Evolutionary conservation across 2,329 filamentous ascomycete species (phyloP).

Genomic region (Xylariaceae sp.): DNA sequence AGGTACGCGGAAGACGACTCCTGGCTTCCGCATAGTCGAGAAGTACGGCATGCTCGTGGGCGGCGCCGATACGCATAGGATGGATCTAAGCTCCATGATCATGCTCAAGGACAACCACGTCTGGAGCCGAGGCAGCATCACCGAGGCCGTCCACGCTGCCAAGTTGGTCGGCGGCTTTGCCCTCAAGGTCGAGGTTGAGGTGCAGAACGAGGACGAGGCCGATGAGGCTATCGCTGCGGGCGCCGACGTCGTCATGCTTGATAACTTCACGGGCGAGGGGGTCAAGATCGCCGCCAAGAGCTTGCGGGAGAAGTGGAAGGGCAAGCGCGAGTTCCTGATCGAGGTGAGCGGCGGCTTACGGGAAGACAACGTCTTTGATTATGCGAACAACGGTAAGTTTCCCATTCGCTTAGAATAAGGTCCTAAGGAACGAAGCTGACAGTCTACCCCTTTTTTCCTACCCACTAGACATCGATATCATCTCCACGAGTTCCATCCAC

Average conservation of each 20-base stretch:
- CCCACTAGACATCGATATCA: slow-evolving; percentile 94
- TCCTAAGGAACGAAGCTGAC: not conserved
- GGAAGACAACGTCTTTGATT: slow-evolving; percentile 80
- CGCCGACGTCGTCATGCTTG: slow-evolving; percentile 95
- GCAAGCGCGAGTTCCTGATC: slow-evolving; percentile 76
- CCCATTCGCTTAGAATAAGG: slow-evolving; percentile 29
- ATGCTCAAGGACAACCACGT: slow-evolving; percentile 99
- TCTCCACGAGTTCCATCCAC: slow-evolving; percentile 96
- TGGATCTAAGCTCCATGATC: slow-evolving; percentile 92
- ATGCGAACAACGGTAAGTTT: slow-evolving; percentile 74
- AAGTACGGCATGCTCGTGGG: slow-evolving; percentile 98
- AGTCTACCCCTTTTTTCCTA: slow-evolving; percentile 18
- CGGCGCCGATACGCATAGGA: slow-evolving; percentile 88
- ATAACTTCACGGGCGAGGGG: slow-evolving; percentile 87
- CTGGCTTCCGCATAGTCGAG: slow-evolving; percentile 92
- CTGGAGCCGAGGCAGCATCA: slow-evolving; percentile 88
- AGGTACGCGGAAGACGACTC: slow-evolving; percentile 95
- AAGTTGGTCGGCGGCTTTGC: slow-evolving; percentile 86
- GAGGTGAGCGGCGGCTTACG: slow-evolving; percentile 94
- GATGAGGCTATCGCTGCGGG: slow-evolving; percentile 90
- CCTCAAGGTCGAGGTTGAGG: slow-evolving; percentile 95
- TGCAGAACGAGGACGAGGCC: slow-evolving; percentile 84
- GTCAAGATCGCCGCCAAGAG: slow-evolving; percentile 76
- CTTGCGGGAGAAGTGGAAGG: slow-evolving; percentile 82
- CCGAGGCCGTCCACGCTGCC: slow-evolving; percentile 82